These are phyloP conservation scores for Dioscorea alata DNA, from an alignment of 106 monocot genomes.

Conservation along the genomic window DNA sequence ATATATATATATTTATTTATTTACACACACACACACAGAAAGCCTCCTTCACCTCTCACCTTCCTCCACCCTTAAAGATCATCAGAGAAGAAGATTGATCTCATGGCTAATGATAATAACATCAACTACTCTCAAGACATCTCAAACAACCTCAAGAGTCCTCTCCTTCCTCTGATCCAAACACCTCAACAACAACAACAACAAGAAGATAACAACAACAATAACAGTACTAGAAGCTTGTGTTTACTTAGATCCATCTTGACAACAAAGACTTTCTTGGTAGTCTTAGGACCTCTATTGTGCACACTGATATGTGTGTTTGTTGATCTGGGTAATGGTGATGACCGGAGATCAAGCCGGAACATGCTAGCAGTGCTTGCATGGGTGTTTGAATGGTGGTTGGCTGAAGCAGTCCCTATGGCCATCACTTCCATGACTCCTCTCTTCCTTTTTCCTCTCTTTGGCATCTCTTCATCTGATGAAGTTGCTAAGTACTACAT, in stretches of 20 bases:
- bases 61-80: no score
- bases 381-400: constrained; percentile 94
- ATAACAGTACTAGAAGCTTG: neutral
- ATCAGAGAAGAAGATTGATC: neutral
- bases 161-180: constrained; percentile 51
- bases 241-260: constrained; percentile 20
- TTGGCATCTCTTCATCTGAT: constrained; percentile 56
- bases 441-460: constrained; percentile 83
- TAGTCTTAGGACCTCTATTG: constrained; percentile 50
- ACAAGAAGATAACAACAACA: no score
- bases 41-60: no score
- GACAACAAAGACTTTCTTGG: constrained; percentile 30
- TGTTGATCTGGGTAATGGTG: constrained; percentile 43
- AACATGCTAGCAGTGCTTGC: constrained; percentile 79
- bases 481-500: constrained; percentile 84
- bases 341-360: constrained; percentile 31
- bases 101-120: constrained; percentile 15
- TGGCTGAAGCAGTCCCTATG: constrained; percentile 82
- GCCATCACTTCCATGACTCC: constrained; percentile 86
- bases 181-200: neutral
- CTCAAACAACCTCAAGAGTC: constrained; percentile 26
- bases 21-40: no score
- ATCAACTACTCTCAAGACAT: neutral
- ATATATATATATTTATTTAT: no score
- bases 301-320: constrained; percentile 44